Conservation (phyloP, 192 early-diverging fungal species). For the Pilaira anomala region DNA sequence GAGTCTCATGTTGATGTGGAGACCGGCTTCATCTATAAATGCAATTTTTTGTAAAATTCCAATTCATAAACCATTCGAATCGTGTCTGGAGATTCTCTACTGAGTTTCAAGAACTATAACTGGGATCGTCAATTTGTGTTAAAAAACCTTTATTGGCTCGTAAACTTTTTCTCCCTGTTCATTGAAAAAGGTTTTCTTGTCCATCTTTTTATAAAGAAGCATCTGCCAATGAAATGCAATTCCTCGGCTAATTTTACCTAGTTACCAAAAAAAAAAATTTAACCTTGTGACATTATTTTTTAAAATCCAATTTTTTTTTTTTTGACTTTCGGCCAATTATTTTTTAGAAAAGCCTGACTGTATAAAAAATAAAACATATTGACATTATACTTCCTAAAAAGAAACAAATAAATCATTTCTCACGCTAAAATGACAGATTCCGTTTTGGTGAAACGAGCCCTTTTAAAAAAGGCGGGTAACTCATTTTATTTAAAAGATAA, state of each 20-base stretch:
- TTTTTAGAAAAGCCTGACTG: neutral
- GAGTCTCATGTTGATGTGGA: slow-evolving; percentile 11
- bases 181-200: slow-evolving; percentile 14
- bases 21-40: slow-evolving; percentile 5
- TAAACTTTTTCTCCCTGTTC: neutral
- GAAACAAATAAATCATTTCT: too few relatives aligned
- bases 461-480: too few relatives aligned
- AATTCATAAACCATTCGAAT: slow-evolving; percentile 14
- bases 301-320: neutral
- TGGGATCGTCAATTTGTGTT: slow-evolving; percentile 5
- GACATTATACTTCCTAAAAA: too few relatives aligned
- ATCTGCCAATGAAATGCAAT: neutral
- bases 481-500: too few relatives aligned
- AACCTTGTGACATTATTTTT: slow-evolving; percentile 10
- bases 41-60: slow-evolving; percentile 16
- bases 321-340: slow-evolving; percentile 8
- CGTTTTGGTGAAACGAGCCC: too few relatives aligned
- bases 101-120: slow-evolving; percentile 7
- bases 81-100: neutral
- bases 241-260: slow-evolving; percentile 8
- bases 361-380: too few relatives aligned
- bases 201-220: slow-evolving; percentile 12
- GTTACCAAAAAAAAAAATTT: slow-evolving; percentile 11
- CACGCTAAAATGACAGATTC: too few relatives aligned
- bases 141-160: slow-evolving; percentile 4